Base-by-base conservation (phyloP, 371 early-diverging fungal species). In the Phascolomyces articulosus region DNA sequence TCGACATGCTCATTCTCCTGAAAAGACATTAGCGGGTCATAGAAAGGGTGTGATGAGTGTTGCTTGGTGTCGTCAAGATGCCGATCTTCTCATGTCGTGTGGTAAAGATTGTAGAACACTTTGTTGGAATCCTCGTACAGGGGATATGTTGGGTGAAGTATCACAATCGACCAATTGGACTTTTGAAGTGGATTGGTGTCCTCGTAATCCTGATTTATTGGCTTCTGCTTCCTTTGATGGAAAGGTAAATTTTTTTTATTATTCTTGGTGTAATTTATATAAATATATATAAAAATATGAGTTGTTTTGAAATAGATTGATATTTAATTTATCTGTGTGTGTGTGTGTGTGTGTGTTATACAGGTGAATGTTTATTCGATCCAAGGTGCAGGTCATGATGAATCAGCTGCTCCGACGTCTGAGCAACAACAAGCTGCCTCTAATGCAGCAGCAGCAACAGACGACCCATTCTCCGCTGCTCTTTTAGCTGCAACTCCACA, bases 171-270 rank as follows among this genome's bases (percentile, higher is more conserved):
- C 82, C 68, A 95, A 95, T 78, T 96, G 96, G 95, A 81, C 91
- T 16, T 95, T 95, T 76, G 93, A 96, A 67, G 95, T 92, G 24
- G 93, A 93, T 67, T 96, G 96, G 95, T 95, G 93, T 71, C 90
- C 93, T 53, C 77, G 89, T 34, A 96, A 98, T 73, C 98, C 98
- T 4, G 95, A 96, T 65, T 74, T 94, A 41, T 75, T 95, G 49
- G 88, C 90, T 28, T 86, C 92, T 41, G 89, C 95, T 6, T 93
- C 94, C 1, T 96, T 93, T 66, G 97, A 96, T 78, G 96, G 95
- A 21, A 85, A 87, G 71, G 90, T 93, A 82, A 29, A 20, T 20
- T 18, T 49, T 54, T 34, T 34, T 34, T 15, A 20, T 23, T 4
- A 11, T 24, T 9, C 34, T 34, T 34, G 2, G 34, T 34, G 6